Conservation (phyloP, 305 asterid genomes). For the Rubia tinctorum region DNA sequence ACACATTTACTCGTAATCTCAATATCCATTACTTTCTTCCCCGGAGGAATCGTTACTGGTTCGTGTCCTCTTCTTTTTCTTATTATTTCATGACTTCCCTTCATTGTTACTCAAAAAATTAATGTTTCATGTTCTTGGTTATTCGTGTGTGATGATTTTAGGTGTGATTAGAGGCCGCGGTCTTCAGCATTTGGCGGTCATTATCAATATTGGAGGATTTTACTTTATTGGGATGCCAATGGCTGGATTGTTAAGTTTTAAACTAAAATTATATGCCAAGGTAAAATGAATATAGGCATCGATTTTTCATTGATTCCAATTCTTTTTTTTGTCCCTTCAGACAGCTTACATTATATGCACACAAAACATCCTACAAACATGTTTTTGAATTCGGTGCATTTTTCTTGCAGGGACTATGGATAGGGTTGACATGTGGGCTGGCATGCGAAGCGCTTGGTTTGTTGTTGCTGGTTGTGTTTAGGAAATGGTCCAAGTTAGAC, state of each 20-base stretch:
- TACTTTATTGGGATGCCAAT: constrained; percentile 36
- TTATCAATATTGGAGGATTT: constrained; percentile 31
- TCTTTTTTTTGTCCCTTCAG: no score
- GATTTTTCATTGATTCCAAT: no score
- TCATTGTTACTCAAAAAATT: neutral
- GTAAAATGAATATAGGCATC: constrained; percentile 8
- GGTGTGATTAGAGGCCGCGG: constrained; percentile 63
- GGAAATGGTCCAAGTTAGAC: constrained; percentile 18
- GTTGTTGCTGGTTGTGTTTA: constrained; percentile 16
- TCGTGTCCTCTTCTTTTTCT: neutral
- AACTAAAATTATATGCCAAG: constrained; percentile 30
- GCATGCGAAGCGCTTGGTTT: constrained; percentile 19
- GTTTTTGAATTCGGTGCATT: no score
- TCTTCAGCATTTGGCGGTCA: constrained; percentile 33
- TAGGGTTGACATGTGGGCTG: constrained; percentile 25
- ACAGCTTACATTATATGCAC: no score
- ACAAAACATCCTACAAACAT: no score
- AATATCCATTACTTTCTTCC: constrained; percentile 46
- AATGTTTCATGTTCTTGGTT: neutral
- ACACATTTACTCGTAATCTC: constrained; percentile 53
- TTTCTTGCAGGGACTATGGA: constrained; percentile 24
- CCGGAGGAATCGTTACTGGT: constrained; percentile 53
- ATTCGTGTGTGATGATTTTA: constrained; percentile 12
- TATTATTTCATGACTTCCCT: neutral
- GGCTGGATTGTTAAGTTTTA: constrained; percentile 29